Conservation (phyloP, 176 grass and related monocot genomes). For the Luzula sylvatica region DNA sequence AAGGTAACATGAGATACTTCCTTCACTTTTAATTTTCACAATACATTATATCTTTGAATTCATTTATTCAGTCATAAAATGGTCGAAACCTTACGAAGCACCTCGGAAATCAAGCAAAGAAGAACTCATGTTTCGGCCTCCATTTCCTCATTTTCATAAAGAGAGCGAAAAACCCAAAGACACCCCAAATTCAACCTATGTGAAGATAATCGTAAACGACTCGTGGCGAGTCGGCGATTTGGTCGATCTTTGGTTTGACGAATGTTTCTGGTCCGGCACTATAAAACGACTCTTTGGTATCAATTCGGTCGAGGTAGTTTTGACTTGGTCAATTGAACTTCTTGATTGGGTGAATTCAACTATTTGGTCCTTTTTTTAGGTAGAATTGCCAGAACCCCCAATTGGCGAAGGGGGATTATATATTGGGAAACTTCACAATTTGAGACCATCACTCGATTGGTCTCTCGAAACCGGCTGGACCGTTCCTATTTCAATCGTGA, state of each 20-base stretch:
- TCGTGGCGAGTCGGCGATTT: not conserved
- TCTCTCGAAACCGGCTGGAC: conserved; percentile 30
- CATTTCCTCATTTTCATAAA: conserved; percentile 6
- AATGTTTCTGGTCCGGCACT: conserved; percentile 5
- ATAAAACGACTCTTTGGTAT: not conserved
- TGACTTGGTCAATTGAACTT: not conserved
- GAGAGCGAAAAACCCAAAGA: not conserved
- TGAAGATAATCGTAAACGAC: not conserved
- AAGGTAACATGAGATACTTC: conserved; percentile 39
- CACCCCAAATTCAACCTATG: not conserved
- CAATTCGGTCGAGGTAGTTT: not conserved
- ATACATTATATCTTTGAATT: no score
- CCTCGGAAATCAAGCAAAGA: not conserved
- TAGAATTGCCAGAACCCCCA: conserved; percentile 30
- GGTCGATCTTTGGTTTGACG: conserved; percentile 12
- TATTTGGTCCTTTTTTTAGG: conserved; percentile 21
- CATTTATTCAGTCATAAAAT: conserved; percentile 3
- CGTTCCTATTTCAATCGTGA: conserved; percentile 21
- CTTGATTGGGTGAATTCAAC: not conserved
- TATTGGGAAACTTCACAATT: conserved; percentile 11
- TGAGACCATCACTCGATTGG: conserved; percentile 35
- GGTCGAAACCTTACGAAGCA: conserved; percentile 1
- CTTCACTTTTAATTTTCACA: not conserved
- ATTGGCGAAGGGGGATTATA: conserved; percentile 28
- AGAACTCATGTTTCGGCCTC: conserved; percentile 3